Conservation (phyloP, 495 filamentous ascomycete genomes). For the Corynascus novoguineensis region DNA sequence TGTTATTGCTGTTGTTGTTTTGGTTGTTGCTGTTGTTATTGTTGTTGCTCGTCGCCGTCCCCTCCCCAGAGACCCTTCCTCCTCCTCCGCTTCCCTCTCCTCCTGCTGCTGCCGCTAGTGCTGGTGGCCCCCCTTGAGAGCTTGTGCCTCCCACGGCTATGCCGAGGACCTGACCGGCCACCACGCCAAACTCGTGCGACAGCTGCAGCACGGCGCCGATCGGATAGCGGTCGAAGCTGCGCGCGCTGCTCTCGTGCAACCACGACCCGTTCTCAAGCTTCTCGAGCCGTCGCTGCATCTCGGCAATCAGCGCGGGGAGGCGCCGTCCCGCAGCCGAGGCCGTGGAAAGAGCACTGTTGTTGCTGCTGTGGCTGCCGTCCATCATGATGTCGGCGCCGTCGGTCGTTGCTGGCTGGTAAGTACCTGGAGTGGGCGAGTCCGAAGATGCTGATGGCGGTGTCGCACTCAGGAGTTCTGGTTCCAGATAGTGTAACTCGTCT, state of each 20-base stretch:
- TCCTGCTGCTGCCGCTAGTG: too few relatives aligned
- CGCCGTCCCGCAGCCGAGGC: background rate
- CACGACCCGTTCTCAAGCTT: background rate
- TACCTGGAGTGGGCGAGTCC: background rate
- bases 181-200: background rate
- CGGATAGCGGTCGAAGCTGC: background rate
- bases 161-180: background rate
- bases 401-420: background rate
- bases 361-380: background rate
- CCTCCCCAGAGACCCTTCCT: too few relatives aligned
- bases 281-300: background rate
- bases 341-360: too few relatives aligned
- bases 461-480: background rate
- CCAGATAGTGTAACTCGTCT: background rate
- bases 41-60: too few relatives aligned
- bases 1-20: too few relatives aligned
- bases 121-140: too few relatives aligned
- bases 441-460: background rate
- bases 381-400: background rate
- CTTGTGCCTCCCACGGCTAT: too few relatives aligned
- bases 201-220: background rate
- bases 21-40: too few relatives aligned
- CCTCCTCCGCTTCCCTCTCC: too few relatives aligned
- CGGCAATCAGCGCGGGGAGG: background rate
- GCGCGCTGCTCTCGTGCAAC: background rate